Base-by-base conservation (phyloP, 1,139 yeast species). In the Saccharomyces hybrid region DNA sequence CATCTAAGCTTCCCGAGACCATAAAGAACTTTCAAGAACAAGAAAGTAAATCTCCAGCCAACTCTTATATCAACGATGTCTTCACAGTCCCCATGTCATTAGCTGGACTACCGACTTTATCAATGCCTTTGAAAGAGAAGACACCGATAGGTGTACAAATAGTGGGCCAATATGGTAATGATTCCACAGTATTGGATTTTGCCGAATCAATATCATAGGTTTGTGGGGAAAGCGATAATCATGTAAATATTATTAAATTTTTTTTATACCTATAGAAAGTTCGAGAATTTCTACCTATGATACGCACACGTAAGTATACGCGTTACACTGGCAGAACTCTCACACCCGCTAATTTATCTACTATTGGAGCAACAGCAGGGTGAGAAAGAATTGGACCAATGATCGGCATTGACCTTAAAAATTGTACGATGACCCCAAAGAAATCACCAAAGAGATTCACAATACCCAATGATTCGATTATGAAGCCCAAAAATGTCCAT, bases 401-500 rank as follows among this genome's bases (percentile, higher is more conserved):
- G 55, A 88, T 70, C 2, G 99, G 99, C 66, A 93, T 73, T 2
- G 95, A 86, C 67, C 97, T 79, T 64, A 93, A 77, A 66, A 93
- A 91, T 63, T 88, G 88, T n/a, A 93, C 81, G 55, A 93, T 84
- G 25, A 96, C 88, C 11, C 96, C 93, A 66, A 89, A 86, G 69
- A 89, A 88, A 70, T 89, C 96, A 38, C 96, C 98, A 73, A 93
- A 93, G 52, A 93, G 76, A 5, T 90, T 91, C 60, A 91, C 73
- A 44, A 93, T 89, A 20, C 99, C 99, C 61, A 91, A 75, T 54
- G 87, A 81, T 70, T 93, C 99, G 54, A 93, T 75, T 8, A 85
- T 70, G 65, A 93, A 91, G 25, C 99, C 99, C 48, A 86, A 67
- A 67, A 93, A 88, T 4, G 98, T 82, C 73, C 85, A 78, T 66